These are phyloP conservation scores for Nemania sp. DNA, from an alignment of 2,329 filamentous ascomycete species.

Conservation along the genomic window DNA sequence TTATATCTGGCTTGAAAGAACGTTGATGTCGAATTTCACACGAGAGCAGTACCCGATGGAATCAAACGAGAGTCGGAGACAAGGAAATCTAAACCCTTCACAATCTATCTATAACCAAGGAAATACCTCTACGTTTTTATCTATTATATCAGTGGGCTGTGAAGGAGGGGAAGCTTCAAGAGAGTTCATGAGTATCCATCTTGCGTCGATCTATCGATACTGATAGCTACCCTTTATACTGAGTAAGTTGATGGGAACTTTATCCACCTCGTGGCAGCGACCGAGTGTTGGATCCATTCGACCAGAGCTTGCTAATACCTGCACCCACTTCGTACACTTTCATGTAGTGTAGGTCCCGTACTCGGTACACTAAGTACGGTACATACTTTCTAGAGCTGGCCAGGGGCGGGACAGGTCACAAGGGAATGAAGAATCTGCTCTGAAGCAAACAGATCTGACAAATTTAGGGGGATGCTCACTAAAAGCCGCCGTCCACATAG, in stretches of 20 bases:
- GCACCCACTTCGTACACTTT: neutral
- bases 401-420: slow-evolving; percentile 20
- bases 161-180: slow-evolving; percentile 1
- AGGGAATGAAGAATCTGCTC: slow-evolving; percentile 22
- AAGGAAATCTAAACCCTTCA: neutral
- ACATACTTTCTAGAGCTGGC: too few relatives aligned
- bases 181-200: slow-evolving; percentile 7
- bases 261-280: neutral
- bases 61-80: slow-evolving; percentile 2
- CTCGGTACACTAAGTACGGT: too few relatives aligned
- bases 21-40: neutral
- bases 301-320: neutral
- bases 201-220: slow-evolving; percentile 9
- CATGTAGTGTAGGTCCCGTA: neutral
- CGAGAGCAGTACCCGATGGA: neutral
- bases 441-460: slow-evolving; percentile 14
- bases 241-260: neutral
- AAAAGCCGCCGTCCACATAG: slow-evolving; percentile 5
- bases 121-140: slow-evolving; percentile 15
- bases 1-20: slow-evolving; percentile 21
- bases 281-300: slow-evolving; percentile 3
- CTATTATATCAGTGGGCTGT: slow-evolving; percentile 9
- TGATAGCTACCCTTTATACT: neutral
- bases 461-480: slow-evolving; percentile 25
- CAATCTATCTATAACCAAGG: neutral